These are phyloP conservation scores for Heritiera littoralis DNA, from an alignment of 345 rosid species.

Conservation along the genomic window DNA sequence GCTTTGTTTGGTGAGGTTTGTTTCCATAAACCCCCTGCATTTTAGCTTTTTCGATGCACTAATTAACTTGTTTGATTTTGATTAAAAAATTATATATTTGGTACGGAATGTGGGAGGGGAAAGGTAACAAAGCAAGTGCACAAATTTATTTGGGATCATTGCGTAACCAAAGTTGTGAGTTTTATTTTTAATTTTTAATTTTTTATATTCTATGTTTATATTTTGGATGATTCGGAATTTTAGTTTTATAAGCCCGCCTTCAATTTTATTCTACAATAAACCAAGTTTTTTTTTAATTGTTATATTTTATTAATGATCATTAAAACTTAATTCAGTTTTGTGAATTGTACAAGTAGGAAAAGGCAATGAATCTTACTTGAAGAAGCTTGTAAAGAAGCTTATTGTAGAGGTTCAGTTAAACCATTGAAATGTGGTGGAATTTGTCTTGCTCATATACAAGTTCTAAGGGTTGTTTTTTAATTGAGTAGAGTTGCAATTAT, in stretches of 20 bases:
- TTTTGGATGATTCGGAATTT: no score
- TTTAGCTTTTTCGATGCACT: not conserved
- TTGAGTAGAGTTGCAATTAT: not conserved
- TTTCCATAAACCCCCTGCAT: no score
- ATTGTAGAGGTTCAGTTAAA: conserved; percentile 63
- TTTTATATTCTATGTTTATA: not conserved
- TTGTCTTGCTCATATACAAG: conserved; percentile 76
- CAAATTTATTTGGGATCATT: conserved; percentile 66
- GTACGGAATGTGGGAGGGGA: conserved; percentile 63
- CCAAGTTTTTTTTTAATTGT: not conserved
- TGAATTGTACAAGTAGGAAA: conserved; percentile 40
- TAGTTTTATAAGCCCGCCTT: not conserved
- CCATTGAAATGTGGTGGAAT: conserved; percentile 54
- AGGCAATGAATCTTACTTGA: conserved; percentile 52
- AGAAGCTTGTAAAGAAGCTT: conserved; percentile 68
- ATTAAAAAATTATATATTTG: not conserved
- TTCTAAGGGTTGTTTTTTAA: conserved; percentile 52
- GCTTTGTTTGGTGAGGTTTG: conserved; percentile 55
- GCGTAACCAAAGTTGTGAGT: conserved; percentile 49
- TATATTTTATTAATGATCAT: not conserved
- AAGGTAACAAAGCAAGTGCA: conserved; percentile 55
- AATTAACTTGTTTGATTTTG: not conserved
- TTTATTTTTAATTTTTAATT: not conserved
- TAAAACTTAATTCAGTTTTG: conserved; percentile 24
- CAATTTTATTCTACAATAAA: not conserved